Percentiles rank a stretch among this genome's conserved stretches.
Conservation (phyloP, 139 green algal genomes). For the Chlorokybus atmophyticus region DNA sequence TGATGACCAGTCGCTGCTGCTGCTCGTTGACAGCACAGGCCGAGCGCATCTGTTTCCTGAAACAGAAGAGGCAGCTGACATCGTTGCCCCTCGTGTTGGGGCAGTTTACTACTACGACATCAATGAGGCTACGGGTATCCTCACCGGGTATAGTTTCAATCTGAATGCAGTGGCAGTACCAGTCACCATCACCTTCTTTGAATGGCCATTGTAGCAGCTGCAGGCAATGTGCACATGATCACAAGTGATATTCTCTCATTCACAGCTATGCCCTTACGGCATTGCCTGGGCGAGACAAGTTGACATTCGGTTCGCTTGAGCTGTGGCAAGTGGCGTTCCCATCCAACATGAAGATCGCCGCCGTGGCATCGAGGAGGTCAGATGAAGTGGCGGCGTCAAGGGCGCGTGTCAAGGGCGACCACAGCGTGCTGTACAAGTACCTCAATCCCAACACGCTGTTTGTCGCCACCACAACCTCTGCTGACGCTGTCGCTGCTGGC, state of each 20-base stretch:
- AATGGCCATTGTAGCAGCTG: too few relatives aligned
- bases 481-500: constrained; percentile 12
- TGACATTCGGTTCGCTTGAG: too few relatives aligned
- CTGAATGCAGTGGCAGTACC: too few relatives aligned
- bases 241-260: too few relatives aligned
- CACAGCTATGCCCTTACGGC: too few relatives aligned
- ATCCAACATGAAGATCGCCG: not conserved
- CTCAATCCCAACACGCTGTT: constrained; percentile 80
- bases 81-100: too few relatives aligned
- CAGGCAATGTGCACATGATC: too few relatives aligned
- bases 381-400: too few relatives aligned
- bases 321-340: constrained; percentile 21
- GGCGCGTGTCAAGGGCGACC: constrained; percentile 66
- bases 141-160: constrained; percentile 23
- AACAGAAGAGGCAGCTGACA: not conserved
- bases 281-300: too few relatives aligned
- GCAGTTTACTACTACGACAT: constrained; percentile 34
- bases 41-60: constrained; percentile 4
- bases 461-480: constrained; percentile 37
- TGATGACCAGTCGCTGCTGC: constrained; percentile 4
- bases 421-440: constrained; percentile 77
- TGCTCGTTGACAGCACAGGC: constrained; percentile 8
- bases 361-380: not conserved
- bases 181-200: too few relatives aligned
- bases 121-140: constrained; percentile 8